Percentiles rank a stretch among this genome's conserved stretches.
Conservation (phyloP, 495 filamentous ascomycete species). For the Xylaria flabelliformis region DNA sequence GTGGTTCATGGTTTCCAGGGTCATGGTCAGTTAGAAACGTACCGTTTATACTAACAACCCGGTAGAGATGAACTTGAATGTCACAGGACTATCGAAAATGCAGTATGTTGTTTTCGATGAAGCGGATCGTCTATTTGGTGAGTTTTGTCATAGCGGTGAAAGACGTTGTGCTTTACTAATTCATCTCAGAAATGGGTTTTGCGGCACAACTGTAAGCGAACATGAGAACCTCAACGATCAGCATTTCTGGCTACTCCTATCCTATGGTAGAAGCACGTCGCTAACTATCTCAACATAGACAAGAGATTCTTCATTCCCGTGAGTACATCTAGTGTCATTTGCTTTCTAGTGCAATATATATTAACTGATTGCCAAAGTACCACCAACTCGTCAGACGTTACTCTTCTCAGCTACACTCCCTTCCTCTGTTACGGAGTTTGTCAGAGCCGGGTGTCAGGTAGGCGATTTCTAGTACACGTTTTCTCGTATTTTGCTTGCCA, state of each 20-base stretch:
- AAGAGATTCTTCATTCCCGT: constrained; percentile 85
- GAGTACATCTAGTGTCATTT: not conserved
- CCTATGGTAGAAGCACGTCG: not conserved
- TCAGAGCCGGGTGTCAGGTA: constrained; percentile 69
- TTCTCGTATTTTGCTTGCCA: not conserved
- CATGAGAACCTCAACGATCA: not conserved
- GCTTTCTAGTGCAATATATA: not conserved
- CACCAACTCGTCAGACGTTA: constrained; percentile 82
- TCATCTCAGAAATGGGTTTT: constrained; percentile 79
- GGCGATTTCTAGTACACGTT: not conserved
- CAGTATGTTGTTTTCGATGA: constrained; percentile 96
- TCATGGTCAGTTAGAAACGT: not conserved
- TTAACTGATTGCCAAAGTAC: constrained; percentile 51
- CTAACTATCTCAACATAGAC: constrained; percentile 34
- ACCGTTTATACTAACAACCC: not conserved
- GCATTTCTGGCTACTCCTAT: not conserved
- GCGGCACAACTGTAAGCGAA: constrained; percentile 70
- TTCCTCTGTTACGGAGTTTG: constrained; percentile 93
- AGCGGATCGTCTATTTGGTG: constrained; percentile 86
- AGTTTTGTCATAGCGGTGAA: not conserved
- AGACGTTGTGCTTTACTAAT: not conserved
- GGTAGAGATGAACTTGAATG: constrained; percentile 80
- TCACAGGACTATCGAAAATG: constrained; percentile 63
- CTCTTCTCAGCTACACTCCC: constrained; percentile 95
- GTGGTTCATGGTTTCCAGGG: not conserved